Evolutionary conservation across 495 filamentous ascomycete genomes (phyloP).

Genomic region (Pyrenula aspistea): DNA sequence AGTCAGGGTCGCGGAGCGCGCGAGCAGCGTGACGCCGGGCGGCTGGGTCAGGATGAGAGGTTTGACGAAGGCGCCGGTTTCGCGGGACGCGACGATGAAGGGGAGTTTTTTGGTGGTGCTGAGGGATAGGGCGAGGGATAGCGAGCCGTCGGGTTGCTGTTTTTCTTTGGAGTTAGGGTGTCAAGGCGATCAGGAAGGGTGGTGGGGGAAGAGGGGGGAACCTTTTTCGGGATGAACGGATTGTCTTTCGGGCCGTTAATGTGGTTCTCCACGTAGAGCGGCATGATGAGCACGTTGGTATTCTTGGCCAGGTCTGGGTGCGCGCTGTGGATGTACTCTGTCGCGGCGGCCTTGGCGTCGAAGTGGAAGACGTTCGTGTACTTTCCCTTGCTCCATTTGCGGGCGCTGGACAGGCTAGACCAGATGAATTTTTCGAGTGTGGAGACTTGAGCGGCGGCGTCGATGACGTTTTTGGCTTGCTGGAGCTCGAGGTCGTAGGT

Average conservation of each 20-base stretch:
- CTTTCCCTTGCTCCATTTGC: slow-evolving; percentile 19
- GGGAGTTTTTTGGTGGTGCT: background rate
- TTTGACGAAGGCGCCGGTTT: background rate
- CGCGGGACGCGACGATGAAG: background rate
- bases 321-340: slow-evolving; percentile 17
- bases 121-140: background rate
- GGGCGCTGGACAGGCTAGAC: slow-evolving; percentile 19
- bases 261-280: background rate
- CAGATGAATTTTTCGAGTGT: slow-evolving; percentile 30
- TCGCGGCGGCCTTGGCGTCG: slow-evolving; percentile 22
- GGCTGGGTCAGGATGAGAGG: background rate
- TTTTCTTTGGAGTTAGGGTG: too few species aligned
- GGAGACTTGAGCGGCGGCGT: slow-evolving; percentile 30
- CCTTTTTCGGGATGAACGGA: background rate
- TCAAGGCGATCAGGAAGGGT: too few species aligned
- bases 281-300: slow-evolving; percentile 19
- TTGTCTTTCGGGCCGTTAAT: background rate
- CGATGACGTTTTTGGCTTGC: slow-evolving; percentile 33
- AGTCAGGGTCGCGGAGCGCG: background rate
- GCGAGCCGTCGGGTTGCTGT: too few species aligned
- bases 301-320: slow-evolving; percentile 30
- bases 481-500: slow-evolving; percentile 34
- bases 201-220: too few species aligned
- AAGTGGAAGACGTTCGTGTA: slow-evolving; percentile 26
- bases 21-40: background rate